Evolutionary conservation across 208 protist genomes (phyloP), one percentile per base, ranked within the genome.

Genomic region (Trypanosoma avium): DNA sequence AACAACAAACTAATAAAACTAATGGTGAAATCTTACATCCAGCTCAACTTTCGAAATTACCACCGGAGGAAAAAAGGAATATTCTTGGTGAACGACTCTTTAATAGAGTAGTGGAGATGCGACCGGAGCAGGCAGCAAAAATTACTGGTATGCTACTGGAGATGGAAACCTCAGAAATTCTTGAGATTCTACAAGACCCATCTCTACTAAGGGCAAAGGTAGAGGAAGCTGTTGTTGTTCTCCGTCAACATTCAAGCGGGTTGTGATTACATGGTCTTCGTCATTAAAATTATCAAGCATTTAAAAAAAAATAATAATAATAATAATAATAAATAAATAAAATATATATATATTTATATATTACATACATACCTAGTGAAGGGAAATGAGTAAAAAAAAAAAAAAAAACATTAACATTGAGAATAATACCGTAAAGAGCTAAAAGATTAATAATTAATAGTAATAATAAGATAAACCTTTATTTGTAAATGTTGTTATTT

Each of bases 121-220:
- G 82, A 66, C 32, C 81, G 33, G 38, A 79, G 21, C 63, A 88
- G 26, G 74, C 81, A 1, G 79, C 80, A 5, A 92, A 92, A 64
- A 90, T 92, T 60, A 92, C 85, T 27, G 85, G 82, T 19, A 88
- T 88, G 82, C 78, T 89, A 30, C 73, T 92, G 9, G 85, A 92
- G 70, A 87, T 92, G 81, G 82, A 87, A 46, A 76, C 67, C 33
- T 40, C 68, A 21, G 85, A 92, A 74, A 88, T 84, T n/a, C 71
- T 92, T 12, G 79, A 85, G 33, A 61, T 92, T 8, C 67, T 92
- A 24, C 50, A 74, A 7, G 48, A 75, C 56, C 49, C 60, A 38
- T 66, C 45, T 35, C 65, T 84, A 4, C 72, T 92, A n/a, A 30
- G 55, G 15, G 43, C 63, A 32, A 92, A 92, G 68, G 75, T 92